Evolutionary conservation across 306 rosid genomes (phyloP).

Genomic region (Cucurbita maxima): DNA sequence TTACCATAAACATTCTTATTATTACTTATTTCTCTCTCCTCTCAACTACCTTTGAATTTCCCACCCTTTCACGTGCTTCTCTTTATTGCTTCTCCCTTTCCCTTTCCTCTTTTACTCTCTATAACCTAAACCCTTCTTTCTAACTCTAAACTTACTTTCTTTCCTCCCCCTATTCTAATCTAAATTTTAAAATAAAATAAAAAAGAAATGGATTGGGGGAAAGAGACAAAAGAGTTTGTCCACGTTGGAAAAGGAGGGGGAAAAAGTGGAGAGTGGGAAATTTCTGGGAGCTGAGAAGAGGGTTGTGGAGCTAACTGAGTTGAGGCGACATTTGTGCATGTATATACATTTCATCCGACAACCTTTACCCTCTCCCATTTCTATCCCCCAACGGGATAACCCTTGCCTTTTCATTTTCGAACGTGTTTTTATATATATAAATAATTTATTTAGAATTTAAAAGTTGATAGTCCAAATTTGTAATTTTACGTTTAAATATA

Average conservation of each 20-base stretch:
- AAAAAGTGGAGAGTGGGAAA: not conserved
- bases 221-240: not conserved
- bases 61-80: not conserved
- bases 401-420: no score
- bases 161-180: no score
- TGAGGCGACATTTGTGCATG: not conserved
- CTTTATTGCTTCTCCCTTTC: not conserved
- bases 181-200: not conserved
- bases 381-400: not conserved
- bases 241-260: no score
- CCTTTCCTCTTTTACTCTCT: not conserved
- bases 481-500: no score
- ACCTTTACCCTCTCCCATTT: not conserved
- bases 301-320: not conserved
- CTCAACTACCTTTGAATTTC: not conserved
- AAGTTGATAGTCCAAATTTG: no score
- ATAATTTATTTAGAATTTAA: no score
- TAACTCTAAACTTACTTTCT: no score
- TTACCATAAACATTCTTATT: not conserved
- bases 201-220: not conserved
- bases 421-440: no score
- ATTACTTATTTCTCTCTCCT: not conserved
- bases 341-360: not conserved
- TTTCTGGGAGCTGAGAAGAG: not conserved
- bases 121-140: no score